Percentiles rank a stretch among this genome's conserved stretches.
phyloP scores from a whole-genome alignment of 2,329 filamentous ascomycete species.

The Diplodia seriata region DNA sequence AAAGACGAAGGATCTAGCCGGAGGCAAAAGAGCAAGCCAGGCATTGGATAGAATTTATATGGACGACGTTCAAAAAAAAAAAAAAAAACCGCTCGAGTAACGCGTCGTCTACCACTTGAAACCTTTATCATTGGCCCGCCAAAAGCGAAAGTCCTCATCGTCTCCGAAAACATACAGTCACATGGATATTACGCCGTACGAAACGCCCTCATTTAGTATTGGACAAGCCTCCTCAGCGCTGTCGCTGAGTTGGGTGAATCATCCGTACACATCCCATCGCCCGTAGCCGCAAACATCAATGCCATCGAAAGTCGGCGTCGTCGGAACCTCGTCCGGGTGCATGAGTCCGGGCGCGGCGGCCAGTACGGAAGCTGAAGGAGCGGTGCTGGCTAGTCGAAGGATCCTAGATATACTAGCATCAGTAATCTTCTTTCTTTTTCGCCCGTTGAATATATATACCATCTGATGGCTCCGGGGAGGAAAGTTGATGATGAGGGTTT shows the following conservation, averaged over 20 bases:
- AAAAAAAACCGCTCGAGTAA: too few species aligned
- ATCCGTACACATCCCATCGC: background rate
- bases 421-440: background rate
- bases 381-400: background rate
- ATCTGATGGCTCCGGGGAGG: background rate
- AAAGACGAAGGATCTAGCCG: background rate
- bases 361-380: background rate
- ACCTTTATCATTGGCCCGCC: background rate
- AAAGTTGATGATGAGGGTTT: background rate
- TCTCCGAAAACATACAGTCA: background rate
- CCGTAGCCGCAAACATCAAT: background rate
- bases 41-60: conserved; percentile 3
- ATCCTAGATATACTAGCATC: background rate
- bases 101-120: background rate
- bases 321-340: background rate
- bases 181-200: background rate
- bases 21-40: background rate
- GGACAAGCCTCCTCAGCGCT: background rate
- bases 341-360: background rate
- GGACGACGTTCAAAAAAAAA: too few species aligned
- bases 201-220: background rate
- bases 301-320: background rate
- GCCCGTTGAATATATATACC: background rate
- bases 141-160: too few species aligned
- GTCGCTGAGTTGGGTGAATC: background rate